Evolutionary conservation across 202 grass and related monocot species (phyloP).

Genomic region (Zizania palustris): DNA sequence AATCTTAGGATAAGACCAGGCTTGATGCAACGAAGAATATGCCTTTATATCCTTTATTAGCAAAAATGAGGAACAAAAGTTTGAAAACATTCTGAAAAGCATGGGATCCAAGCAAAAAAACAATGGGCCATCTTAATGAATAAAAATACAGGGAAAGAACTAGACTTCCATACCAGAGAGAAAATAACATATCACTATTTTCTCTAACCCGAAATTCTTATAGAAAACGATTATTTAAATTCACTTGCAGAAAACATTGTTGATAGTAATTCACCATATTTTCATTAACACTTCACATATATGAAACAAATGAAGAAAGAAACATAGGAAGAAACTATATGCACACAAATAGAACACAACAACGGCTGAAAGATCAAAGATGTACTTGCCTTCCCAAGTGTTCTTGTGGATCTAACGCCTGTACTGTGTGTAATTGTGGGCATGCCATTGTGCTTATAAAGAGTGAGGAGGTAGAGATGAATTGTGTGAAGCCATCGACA

Average conservation of each 20-base stretch:
- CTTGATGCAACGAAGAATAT: not conserved
- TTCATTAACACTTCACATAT: not conserved
- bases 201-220: not conserved
- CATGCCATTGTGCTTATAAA: constrained; percentile 39
- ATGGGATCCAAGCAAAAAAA: not conserved
- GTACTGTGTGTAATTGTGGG: constrained; percentile 11
- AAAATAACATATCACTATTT: not conserved
- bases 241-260: not conserved
- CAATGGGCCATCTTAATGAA: not conserved
- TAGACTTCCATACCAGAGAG: not conserved
- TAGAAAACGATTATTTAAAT: constrained; percentile 6
- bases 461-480: not conserved
- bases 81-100: not conserved
- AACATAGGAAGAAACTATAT: not conserved
- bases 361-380: not conserved
- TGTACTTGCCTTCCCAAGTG: constrained; percentile 16
- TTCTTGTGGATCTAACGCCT: constrained; percentile 12
- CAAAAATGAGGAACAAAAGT: not conserved
- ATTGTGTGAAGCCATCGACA: constrained; percentile 41
- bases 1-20: not conserved
- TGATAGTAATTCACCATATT: constrained; percentile 21
- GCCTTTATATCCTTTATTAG: constrained; percentile 2
- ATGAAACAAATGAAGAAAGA: not conserved
- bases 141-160: not conserved
- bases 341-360: constrained; percentile 32